Evolutionary conservation across 2,329 filamentous ascomycete genomes (phyloP).

Genomic region (Blastomyces parvus): DNA sequence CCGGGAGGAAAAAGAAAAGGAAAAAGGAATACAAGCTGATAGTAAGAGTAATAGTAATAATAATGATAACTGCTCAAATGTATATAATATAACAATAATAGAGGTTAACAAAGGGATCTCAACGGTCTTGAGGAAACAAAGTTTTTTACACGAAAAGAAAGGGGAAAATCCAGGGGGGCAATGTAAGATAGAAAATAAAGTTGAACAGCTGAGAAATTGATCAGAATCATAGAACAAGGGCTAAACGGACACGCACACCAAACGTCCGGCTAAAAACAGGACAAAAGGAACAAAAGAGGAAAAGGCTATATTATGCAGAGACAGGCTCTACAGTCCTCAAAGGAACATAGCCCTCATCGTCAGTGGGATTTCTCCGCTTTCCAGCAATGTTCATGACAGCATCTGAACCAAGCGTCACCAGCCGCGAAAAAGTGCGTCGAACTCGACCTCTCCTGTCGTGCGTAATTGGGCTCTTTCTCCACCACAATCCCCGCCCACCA

Average conservation of each 20-base stretch:
- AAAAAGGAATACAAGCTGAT: neutral
- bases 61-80: neutral
- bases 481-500: constrained; percentile 22
- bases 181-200: neutral
- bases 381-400: constrained; percentile 26
- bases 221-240: neutral
- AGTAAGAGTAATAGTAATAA: neutral
- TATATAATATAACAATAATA: neutral
- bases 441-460: constrained; percentile 1
- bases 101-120: neutral
- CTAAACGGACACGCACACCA: neutral
- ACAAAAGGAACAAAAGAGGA: neutral
- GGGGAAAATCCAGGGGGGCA: neutral
- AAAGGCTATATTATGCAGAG: constrained; percentile 14
- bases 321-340: constrained; percentile 36
- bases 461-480: constrained; percentile 21
- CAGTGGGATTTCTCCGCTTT: constrained; percentile 16
- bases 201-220: neutral
- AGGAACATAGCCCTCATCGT: constrained; percentile 38
- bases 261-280: neutral
- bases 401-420: constrained; percentile 16
- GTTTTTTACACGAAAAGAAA: neutral
- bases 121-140: neutral
- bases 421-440: constrained; percentile 14
- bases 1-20: neutral